A percentile compares a stretch with the other conserved stretches of the same genome.
These are phyloP conservation scores for Neofusicoccum cordaticola DNA, from an alignment of 2,329 filamentous ascomycete genomes.

Conservation along the genomic window DNA sequence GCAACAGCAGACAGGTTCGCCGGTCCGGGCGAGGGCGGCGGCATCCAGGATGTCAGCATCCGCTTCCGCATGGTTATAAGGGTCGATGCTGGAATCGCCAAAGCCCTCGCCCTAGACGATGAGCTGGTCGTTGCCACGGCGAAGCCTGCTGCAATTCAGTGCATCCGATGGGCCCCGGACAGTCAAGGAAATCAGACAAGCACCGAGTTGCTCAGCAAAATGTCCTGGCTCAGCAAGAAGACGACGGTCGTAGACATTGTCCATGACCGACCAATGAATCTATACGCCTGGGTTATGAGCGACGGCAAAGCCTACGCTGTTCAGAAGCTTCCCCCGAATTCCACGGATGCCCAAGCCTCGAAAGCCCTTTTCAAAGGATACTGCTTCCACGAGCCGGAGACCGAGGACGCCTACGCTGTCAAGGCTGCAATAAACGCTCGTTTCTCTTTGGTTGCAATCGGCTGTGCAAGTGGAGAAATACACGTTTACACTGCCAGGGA, in stretches of 20 bases:
- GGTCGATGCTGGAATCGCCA: conserved; percentile 90
- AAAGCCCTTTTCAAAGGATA: conserved; percentile 82
- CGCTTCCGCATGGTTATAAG: conserved; percentile 98
- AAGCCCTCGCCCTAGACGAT: conserved; percentile 83
- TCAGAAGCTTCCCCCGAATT: conserved; percentile 57
- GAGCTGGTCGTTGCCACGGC: conserved; percentile 88
- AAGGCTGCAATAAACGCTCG: conserved; percentile 86
- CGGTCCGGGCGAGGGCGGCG: conserved; percentile 77
- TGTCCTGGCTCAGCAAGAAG: conserved; percentile 74
- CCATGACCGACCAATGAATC: conserved; percentile 92
- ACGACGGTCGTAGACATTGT: conserved; percentile 78
- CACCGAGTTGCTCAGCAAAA: conserved; percentile 84
- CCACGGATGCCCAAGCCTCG: conserved; percentile 44
- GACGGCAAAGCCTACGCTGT: conserved; percentile 90
- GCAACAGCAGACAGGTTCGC: conserved; percentile 37
- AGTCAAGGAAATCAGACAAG: conserved; percentile 78
- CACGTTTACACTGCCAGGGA: conserved; percentile 91
- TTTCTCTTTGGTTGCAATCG: conserved; percentile 89
- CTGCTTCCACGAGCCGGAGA: conserved; percentile 77
- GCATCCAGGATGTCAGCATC: conserved; percentile 81
- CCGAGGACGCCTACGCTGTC: conserved; percentile 59
- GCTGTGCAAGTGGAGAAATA: conserved; percentile 74
- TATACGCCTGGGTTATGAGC: conserved; percentile 86
- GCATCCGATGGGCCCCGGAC: conserved; percentile 91
- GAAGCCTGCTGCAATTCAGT: conserved; percentile 92